Evolutionary conservation across 768 basidiomycete species (phyloP).

Genomic region (Tricholoma terreum): DNA sequence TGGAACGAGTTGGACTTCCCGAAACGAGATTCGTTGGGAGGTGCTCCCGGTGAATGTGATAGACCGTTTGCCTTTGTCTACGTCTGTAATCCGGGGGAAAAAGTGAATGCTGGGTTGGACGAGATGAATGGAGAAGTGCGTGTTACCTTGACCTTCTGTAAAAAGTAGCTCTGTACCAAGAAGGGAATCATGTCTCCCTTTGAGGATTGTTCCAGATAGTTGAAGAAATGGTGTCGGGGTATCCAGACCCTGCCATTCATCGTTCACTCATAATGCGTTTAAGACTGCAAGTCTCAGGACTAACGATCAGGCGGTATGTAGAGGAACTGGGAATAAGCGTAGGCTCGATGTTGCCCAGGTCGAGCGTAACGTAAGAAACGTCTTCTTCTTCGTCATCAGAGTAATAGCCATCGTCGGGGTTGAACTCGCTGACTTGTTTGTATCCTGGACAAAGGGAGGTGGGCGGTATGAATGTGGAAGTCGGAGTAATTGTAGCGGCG

Average conservation of each 20-base stretch:
- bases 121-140: background rate
- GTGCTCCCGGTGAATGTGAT: slow-evolving; percentile 59
- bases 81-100: slow-evolving; percentile 33
- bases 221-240: slow-evolving; percentile 77
- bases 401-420: slow-evolving; percentile 59
- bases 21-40: slow-evolving; percentile 69
- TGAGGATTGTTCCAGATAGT: slow-evolving; percentile 70
- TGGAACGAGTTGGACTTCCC: slow-evolving; percentile 58
- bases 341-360: slow-evolving; percentile 69
- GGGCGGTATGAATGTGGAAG: slow-evolving; percentile 9
- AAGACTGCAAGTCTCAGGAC: slow-evolving; percentile 20
- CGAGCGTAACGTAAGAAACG: slow-evolving; percentile 70
- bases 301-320: slow-evolving; percentile 70
- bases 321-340: slow-evolving; percentile 71
- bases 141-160: slow-evolving; percentile 65
- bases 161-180: slow-evolving; percentile 78
- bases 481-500: background rate
- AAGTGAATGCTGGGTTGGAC: background rate
- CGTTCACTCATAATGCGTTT: background rate
- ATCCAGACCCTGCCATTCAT: slow-evolving; percentile 59
- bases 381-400: slow-evolving; percentile 43
- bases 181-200: slow-evolving; percentile 63
- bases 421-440: slow-evolving; percentile 65
- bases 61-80: slow-evolving; percentile 46
- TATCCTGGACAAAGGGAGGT: slow-evolving; percentile 53